Percentiles rank a stretch among this genome's conserved stretches.
Conservation (phyloP, 1,284 basidiomycete species). For the Entoloma clypeatum region DNA sequence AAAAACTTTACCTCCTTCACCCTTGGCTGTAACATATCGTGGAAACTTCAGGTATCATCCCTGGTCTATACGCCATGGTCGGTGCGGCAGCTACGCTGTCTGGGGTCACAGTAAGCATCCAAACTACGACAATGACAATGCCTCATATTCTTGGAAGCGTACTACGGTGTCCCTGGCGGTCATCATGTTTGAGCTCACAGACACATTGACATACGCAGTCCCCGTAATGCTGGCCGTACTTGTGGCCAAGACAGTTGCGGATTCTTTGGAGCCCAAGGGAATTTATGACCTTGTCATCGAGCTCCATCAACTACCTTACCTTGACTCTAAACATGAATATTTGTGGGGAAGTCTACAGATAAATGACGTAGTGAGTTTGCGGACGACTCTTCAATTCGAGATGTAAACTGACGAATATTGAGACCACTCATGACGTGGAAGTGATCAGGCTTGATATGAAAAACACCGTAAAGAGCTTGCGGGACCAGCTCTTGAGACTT, state of each 20-base stretch:
- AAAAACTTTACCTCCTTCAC: constrained; percentile 1
- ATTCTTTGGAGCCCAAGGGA: constrained; percentile 89
- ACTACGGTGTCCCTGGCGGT: constrained; percentile 93
- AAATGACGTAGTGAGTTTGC: constrained; percentile 63
- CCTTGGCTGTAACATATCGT: not conserved
- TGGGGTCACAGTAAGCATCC: constrained; percentile 70
- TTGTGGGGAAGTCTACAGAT: constrained; percentile 79
- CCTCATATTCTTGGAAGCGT: constrained; percentile 39
- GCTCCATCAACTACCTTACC: constrained; percentile 74
- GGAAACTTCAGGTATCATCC: constrained; percentile 50
- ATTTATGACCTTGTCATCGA: constrained; percentile 97
- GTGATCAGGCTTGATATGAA: constrained; percentile 61
- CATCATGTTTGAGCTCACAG: constrained; percentile 96
- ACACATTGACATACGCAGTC: constrained; percentile 91
- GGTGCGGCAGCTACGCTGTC: constrained; percentile 87
- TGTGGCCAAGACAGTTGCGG: constrained; percentile 91
- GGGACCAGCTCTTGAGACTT: constrained; percentile 61
- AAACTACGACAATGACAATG: not conserved
- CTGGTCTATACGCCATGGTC: constrained; percentile 90
- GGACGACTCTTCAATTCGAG: constrained; percentile 2
- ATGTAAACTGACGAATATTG: constrained; percentile 5
- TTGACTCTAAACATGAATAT: constrained; percentile 87
- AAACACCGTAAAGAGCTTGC: constrained; percentile 72
- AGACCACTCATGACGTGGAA: constrained; percentile 65
- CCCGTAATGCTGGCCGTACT: constrained; percentile 91